Evolutionary conservation across 164 flowering plant genomes (phyloP), one percentile per base, ranked within the genome.

Genomic region (Vitis rupestris): DNA sequence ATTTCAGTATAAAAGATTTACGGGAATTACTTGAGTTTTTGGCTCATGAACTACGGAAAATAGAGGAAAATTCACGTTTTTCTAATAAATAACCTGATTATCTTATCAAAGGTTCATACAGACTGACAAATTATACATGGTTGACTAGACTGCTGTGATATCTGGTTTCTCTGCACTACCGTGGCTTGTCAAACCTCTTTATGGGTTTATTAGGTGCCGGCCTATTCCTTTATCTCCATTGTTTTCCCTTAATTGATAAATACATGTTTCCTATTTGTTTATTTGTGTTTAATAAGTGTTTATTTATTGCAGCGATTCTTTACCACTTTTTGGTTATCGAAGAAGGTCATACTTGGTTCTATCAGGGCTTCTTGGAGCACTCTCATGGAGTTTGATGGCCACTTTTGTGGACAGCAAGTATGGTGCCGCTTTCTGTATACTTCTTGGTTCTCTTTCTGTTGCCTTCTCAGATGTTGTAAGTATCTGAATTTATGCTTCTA

Each of bases 381-480:
- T 93, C 47, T 93, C 99, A 50, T 96, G 99, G 99, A 82, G 82
- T 75, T 80, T 93, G 85, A 96, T 96, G 99, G 88, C 98, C 29
- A 86, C 92, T 37, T 57, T 86, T 73, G 99, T 90, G 70, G 93
- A 93, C 62, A 83, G 91, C 88, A 90, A 96, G 77, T 96, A 91
- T 63, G 64, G 79, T 78, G 94, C 90, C 76, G 97, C 95, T 29
- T 90, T 90, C 70, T 93, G 94, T 82, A 93, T 91, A 78, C 95
- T 96, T 80, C 94, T 96, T 73, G 98, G 99, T 62, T 93, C 99
- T 69, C 95, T 96, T 68, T 96, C 99, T 59, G 99, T 96, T 71
- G 99, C 99, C 67, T 93, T 93, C 69, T 93, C 99, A 15, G 99
- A 96, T 84, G 99, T 96, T 65, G 99, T 95, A 86, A 87, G 99